Percentiles rank a stretch among this genome's conserved stretches.
These are phyloP conservation scores for Cryptococcus sp. DNA, from an alignment of 1,284 basidiomycete genomes.

Conservation along the genomic window DNA sequence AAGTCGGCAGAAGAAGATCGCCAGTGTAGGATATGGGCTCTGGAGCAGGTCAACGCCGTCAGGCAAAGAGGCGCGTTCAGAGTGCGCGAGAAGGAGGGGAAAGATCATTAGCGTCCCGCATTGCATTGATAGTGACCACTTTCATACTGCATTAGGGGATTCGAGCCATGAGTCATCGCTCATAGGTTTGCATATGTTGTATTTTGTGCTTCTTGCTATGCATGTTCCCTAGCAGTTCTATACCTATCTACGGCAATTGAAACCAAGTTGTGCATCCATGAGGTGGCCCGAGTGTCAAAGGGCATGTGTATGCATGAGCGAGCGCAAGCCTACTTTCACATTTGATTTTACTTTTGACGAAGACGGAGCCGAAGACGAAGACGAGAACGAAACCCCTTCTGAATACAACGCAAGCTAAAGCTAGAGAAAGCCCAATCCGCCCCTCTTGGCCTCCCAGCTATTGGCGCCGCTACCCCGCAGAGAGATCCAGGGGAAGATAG, in stretches of 20 bases:
- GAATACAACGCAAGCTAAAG: background rate
- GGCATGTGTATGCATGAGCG: background rate
- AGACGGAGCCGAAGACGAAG: too few species aligned
- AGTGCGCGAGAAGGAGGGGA: slow-evolving; percentile 49
- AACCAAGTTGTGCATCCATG: too few species aligned
- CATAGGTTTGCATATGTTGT: too few species aligned
- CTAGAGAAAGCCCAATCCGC: slow-evolving; percentile 39
- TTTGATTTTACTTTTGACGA: background rate
- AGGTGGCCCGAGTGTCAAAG: background rate
- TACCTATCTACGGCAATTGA: too few species aligned
- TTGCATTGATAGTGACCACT: background rate
- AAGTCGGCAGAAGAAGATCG: slow-evolving; percentile 25
- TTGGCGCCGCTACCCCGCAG: slow-evolving; percentile 34
- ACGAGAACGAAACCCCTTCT: too few species aligned
- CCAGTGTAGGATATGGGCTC: slow-evolving; percentile 42
- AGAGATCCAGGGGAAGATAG: slow-evolving; percentile 43
- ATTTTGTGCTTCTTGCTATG: too few species aligned
- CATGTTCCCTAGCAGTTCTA: too few species aligned
- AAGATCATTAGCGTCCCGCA: slow-evolving; percentile 30
- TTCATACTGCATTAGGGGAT: too few species aligned
- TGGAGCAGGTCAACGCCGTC: slow-evolving; percentile 44
- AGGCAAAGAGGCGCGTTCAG: slow-evolving; percentile 42
- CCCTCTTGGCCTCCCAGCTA: slow-evolving; percentile 29
- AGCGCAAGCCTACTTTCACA: background rate
- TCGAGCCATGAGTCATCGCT: too few species aligned